Base-by-base conservation (phyloP, 495 filamentous ascomycete species). In the Pseudotulostoma volvatum region DNA sequence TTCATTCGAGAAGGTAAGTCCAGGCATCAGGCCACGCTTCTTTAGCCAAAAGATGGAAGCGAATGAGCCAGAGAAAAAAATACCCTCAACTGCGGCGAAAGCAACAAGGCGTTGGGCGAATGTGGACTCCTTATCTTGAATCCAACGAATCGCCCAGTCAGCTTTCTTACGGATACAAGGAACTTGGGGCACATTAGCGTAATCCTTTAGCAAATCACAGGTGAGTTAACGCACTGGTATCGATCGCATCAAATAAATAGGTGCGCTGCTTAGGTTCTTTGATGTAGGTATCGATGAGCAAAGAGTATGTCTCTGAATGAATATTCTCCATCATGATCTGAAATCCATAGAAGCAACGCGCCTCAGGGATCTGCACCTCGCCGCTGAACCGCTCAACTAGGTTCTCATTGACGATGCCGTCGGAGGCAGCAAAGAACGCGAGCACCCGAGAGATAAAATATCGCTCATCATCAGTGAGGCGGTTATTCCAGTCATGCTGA, bases 291-390 rank as follows among this genome's bases (percentile, higher is more conserved):
- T 99, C 90, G 59, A 99, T 99, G 48, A 99, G 78, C 9, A 99
- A 76, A 23, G 88, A 95, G 74, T 99, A 99, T 34, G 90, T 99
- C 66, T 99, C 90, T 18, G 90, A 93, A 75, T 99, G 90, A 53
- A 99, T 95, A 68, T 99, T 99, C 76, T 99, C 90, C 83, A 99
- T 96, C 90, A 99, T 99, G 70, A 99, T 99, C 67, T 99, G 90
- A 74, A 99, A 99, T 47, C 90, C 90, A 59, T 97, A 97, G 76
- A 97, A 97, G 77, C 90, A 96, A 57, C 90, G 85, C 40, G 90
- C 90, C 67, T 97, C 90, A 23, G 90, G 88, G 45, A 93, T 77
- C 67, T 97, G 90, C 18, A 97, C 88, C 64, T 97, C 90, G 36
- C 79, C 82, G 46, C 81, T 88, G 76, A 97, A 97, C 47, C 90